These are phyloP conservation scores for Coemansia furcata DNA, from an alignment of 192 early-diverging fungal genomes.

Conservation along the genomic window DNA sequence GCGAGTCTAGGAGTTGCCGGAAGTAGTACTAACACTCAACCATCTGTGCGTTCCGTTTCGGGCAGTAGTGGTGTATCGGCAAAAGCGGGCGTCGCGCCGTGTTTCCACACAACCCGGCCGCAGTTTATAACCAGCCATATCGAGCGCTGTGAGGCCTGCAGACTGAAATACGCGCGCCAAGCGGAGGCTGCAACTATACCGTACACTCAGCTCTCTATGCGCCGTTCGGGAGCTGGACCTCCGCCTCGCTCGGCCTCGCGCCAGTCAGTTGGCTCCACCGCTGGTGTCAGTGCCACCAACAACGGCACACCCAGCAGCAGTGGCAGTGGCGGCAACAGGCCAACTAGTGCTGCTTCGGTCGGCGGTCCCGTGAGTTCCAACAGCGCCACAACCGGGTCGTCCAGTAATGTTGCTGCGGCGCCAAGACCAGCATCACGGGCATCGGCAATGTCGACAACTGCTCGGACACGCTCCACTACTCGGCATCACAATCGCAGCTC, in stretches of 20 bases:
- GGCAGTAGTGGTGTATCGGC: conserved; percentile 38
- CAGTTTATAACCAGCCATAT: conserved; percentile 55
- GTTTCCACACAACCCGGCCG: conserved; percentile 50
- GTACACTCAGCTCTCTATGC: conserved; percentile 27
- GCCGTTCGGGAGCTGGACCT: conserved; percentile 19
- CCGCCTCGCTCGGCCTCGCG: conserved; percentile 35
- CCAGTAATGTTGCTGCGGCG: conserved; percentile 4
- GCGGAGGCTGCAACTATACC: conserved; percentile 45
- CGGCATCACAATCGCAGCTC: conserved; percentile 43
- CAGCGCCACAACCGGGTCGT: neutral
- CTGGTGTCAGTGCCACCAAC: neutral
- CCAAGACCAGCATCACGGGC: conserved; percentile 44
- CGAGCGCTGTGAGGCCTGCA: conserved; percentile 51
- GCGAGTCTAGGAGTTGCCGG: conserved; percentile 22
- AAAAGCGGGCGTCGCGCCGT: conserved; percentile 35
- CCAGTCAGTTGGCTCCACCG: conserved; percentile 22
- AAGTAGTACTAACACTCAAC: conserved; percentile 16
- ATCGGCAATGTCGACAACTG: conserved; percentile 26
- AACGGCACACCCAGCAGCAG: neutral
- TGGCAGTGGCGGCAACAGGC: conserved; percentile 9
- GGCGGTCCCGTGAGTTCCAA: conserved; percentile 13
- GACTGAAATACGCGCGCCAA: conserved; percentile 52
- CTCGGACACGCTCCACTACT: conserved; percentile 9
- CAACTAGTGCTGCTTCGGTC: conserved; percentile 33
- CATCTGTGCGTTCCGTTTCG: conserved; percentile 36